Evolutionary conservation across 2,329 filamentous ascomycete genomes (phyloP), one percentile per base, ranked within the genome.

Genomic region (Diaporthe citriasiana): DNA sequence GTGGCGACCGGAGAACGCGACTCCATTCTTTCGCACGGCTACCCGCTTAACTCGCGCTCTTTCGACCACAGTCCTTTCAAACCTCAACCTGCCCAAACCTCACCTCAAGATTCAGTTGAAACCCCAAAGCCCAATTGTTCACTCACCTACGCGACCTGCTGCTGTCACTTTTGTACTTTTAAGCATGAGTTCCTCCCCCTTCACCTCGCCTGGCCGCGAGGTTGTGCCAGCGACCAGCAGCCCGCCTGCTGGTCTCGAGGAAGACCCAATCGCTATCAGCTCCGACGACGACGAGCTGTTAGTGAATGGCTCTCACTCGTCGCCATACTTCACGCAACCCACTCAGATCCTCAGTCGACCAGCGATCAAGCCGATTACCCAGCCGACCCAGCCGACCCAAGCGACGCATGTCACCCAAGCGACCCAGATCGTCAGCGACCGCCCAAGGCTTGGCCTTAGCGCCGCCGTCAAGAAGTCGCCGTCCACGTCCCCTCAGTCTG

Each of bases 261-360:
- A 63, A 0, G 40, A 70, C 25, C 73, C 75, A 4, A 75, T 76
- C 40, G 45, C 17, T 8, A 53, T 76, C 30, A 59, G 51, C 66
- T 59, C 42, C 6, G 70, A 70, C 12, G 74, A 74, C 35, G 73
- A 76, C 25, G 65, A 74, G 30, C 8, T 60, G 30, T 8, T 38
- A 6, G 68, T 30, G 15, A 22, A 53, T 15, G 71, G 42, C 50
- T 40, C 42, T 30, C 47, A 56, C 4, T 81, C 80, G 30, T 87
- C 86, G 15, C 85, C 84, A 0, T 86, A 88, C 80, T 84, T 85
- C 76, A 85, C 89, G 47, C 75, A 70, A 45, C 60, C 71, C 6
- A 75, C 74, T 4, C 74, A 75, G 19, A 55, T 75, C 27, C 35
- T 71, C 38, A 71, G 66, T 59, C 76, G 78, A 63, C 76, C 78